These are phyloP conservation scores for Sugiyamaella grinbergsii DNA, from an alignment of 1,139 yeast species.

Conservation along the genomic window DNA sequence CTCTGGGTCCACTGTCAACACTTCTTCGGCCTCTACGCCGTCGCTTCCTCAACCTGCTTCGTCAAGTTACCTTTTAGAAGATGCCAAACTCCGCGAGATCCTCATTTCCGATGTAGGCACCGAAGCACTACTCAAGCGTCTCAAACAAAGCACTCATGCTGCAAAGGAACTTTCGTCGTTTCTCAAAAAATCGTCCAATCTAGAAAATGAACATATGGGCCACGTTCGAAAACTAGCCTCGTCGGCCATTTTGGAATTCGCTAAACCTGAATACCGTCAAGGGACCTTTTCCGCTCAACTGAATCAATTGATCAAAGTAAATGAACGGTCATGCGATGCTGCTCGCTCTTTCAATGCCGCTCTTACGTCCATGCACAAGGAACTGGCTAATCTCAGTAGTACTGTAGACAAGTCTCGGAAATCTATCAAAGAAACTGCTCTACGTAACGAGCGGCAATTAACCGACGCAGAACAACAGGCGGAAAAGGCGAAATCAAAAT, in stretches of 20 bases:
- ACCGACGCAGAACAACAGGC: slow-evolving; percentile 78
- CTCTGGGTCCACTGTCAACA: slow-evolving; percentile 1
- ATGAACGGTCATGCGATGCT: slow-evolving; percentile 72
- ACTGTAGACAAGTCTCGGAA: slow-evolving; percentile 75
- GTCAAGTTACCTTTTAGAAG: slow-evolving; percentile 44
- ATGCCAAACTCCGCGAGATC: slow-evolving; percentile 52
- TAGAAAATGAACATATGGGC: slow-evolving; percentile 77
- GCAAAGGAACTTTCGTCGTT: slow-evolving; percentile 84
- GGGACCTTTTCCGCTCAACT: slow-evolving; percentile 72
- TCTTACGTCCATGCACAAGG: slow-evolving; percentile 82
- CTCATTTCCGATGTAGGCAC: slow-evolving; percentile 59
- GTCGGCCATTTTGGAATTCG: slow-evolving; percentile 56
- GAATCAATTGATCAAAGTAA: slow-evolving; percentile 71
- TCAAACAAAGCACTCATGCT: slow-evolving; percentile 77
- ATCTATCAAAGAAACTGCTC: slow-evolving; percentile 75
- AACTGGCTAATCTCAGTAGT: slow-evolving; percentile 68
- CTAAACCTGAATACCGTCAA: slow-evolving; percentile 53
- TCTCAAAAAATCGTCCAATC: slow-evolving; percentile 72
- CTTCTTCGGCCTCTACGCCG: background rate
- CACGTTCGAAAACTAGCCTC: slow-evolving; percentile 69
- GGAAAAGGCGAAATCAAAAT: slow-evolving; percentile 84
- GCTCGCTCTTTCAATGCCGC: slow-evolving; percentile 79
- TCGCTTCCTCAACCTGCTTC: slow-evolving; percentile 17
- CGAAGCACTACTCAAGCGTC: slow-evolving; percentile 66
- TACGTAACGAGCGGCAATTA: slow-evolving; percentile 80